Conservation (phyloP, 768 basidiomycete genomes). For the Rhodotorula kratochvilovae region DNA sequence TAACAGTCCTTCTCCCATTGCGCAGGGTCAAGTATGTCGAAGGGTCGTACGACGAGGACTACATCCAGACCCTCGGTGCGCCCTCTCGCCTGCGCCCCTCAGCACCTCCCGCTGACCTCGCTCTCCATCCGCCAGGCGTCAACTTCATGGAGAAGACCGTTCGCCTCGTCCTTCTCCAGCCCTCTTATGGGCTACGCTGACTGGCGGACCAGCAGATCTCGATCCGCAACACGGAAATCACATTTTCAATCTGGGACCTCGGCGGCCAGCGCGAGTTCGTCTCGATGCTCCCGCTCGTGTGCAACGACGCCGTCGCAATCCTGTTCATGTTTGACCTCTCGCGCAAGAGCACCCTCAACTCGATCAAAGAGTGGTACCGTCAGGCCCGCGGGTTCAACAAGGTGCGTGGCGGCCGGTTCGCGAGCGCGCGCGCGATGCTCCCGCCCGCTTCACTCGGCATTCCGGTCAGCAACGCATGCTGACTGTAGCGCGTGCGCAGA, state of each 20-base stretch:
- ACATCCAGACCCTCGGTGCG: slow-evolving; percentile 92
- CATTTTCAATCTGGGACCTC: slow-evolving; percentile 82
- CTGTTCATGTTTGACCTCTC: slow-evolving; percentile 99
- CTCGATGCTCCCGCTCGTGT: slow-evolving; percentile 47
- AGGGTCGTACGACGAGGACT: slow-evolving; percentile 71
- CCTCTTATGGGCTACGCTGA: neutral
- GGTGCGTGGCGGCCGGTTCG: slow-evolving; percentile 57
- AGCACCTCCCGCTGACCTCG: neutral
- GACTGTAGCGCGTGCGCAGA: slow-evolving; percentile 54
- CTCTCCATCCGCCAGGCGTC: slow-evolving; percentile 51
- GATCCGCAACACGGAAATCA: slow-evolving; percentile 95
- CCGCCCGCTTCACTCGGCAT: too few species aligned
- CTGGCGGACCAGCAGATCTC: slow-evolving; percentile 55
- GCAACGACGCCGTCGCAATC: slow-evolving; percentile 98
- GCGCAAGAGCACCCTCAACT: slow-evolving; percentile 93
- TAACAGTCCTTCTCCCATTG: neutral
- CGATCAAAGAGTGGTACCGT: slow-evolving; percentile 99
- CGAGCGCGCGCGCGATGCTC: too few species aligned
- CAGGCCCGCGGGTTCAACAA: slow-evolving; percentile 99
- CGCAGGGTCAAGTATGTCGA: slow-evolving; percentile 87
- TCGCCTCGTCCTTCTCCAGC: neutral
- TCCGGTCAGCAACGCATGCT: too few species aligned
- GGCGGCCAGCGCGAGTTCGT: slow-evolving; percentile 89
- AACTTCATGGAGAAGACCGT: slow-evolving; percentile 99
- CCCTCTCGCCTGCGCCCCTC: neutral